Evolutionary conservation across 108 stramenopile genomes (phyloP).

Genomic region (Skeletonema marinoi): DNA sequence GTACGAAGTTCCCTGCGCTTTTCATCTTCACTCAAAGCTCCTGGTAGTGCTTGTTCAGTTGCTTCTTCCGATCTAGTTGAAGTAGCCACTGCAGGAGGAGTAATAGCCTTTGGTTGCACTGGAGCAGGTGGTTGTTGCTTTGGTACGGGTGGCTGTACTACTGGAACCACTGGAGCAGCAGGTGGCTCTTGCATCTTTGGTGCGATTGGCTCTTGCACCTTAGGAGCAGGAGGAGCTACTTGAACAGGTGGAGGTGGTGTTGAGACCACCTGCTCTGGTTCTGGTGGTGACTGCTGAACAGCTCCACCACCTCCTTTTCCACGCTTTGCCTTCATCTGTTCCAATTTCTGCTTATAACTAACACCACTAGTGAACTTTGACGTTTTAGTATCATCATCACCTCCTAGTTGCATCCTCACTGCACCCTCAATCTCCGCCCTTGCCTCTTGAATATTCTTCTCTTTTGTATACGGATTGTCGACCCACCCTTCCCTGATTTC

Average conservation of each 20-base stretch:
- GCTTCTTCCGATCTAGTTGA: not conserved
- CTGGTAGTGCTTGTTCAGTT: conserved; percentile 17
- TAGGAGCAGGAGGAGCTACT: not conserved
- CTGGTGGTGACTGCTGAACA: conserved; percentile 7
- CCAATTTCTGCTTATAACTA: conserved; percentile 71
- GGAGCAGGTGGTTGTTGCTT: not conserved
- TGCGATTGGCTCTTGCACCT: not conserved
- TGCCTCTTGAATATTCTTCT: conserved; percentile 41
- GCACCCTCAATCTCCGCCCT: conserved; percentile 6
- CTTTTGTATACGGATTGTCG: conserved; percentile 74
- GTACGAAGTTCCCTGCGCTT: conserved; percentile 61
- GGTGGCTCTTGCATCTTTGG: not conserved
- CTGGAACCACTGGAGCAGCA: not conserved
- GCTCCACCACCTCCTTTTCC: conserved; percentile 10
- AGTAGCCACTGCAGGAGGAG: conserved; percentile 4
- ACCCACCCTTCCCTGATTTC: conserved; percentile 47
- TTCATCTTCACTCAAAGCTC: conserved; percentile 45
- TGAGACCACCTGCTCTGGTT: not conserved
- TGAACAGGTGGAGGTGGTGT: not conserved
- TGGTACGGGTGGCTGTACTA: not conserved
- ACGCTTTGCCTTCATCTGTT: conserved; percentile 34
- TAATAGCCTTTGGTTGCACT: not conserved
- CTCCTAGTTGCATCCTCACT: conserved; percentile 12
- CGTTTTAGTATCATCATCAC: conserved; percentile 1
- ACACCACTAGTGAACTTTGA: conserved; percentile 30